Conservation (phyloP, 2,329 filamentous ascomycete species). For the Neocatenulostroma microsporum region DNA sequence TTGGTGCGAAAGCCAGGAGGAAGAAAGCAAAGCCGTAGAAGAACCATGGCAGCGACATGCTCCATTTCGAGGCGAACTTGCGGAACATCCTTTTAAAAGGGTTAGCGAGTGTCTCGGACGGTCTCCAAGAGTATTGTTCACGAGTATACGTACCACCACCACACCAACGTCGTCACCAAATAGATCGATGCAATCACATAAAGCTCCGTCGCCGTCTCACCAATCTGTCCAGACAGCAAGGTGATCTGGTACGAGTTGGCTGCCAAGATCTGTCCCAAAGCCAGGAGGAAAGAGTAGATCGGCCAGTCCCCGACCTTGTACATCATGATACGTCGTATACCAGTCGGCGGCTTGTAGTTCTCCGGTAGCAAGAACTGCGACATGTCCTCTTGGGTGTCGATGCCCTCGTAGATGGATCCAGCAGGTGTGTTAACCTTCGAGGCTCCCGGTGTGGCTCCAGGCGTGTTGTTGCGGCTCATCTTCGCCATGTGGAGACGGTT, state of each 20-base stretch:
- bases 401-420: conserved; percentile 36
- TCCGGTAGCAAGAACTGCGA: conserved; percentile 47
- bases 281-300: conserved; percentile 54
- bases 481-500: conserved; percentile 49
- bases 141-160: too few species aligned
- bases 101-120: too few species aligned
- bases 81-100: too few species aligned
- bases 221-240: conserved; percentile 53
- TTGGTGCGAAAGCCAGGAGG: conserved; percentile 55
- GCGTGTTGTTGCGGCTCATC: conserved; percentile 41
- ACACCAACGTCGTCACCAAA: conserved; percentile 48
- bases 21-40: conserved; percentile 57
- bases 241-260: conserved; percentile 60
- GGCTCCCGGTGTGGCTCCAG: conserved; percentile 21
- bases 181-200: conserved; percentile 55
- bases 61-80: conserved; percentile 48
- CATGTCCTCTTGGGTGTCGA: conserved; percentile 32
- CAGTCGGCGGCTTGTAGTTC: conserved; percentile 48
- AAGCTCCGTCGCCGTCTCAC: conserved; percentile 49
- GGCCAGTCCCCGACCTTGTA: conserved; percentile 54
- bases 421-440: conserved; percentile 28
- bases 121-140: too few species aligned
- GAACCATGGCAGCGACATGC: conserved; percentile 54
- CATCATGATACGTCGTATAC: conserved; percentile 51
- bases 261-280: conserved; percentile 54